phyloP scores from a whole-genome alignment of 208 protist genomes.

The Leishmania arabica region DNA sequence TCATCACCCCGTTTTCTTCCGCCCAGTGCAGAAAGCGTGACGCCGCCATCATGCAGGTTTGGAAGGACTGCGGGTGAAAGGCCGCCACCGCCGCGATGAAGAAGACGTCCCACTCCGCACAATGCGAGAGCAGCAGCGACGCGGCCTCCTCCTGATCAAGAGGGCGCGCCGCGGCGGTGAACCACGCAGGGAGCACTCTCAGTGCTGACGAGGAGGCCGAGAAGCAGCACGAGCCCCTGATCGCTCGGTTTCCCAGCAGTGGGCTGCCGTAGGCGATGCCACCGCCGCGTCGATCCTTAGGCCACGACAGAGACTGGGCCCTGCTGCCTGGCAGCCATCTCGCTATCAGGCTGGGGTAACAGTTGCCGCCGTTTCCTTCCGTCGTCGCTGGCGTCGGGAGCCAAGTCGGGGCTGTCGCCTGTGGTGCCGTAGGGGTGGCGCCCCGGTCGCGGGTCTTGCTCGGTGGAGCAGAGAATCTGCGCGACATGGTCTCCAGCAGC shows the following conservation, averaged over 20 bases:
- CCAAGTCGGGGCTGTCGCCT: neutral
- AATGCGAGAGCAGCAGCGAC: slow-evolving; percentile 55
- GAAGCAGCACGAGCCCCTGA: neutral
- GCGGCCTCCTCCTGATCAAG: slow-evolving; percentile 38
- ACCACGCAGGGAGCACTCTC: neutral
- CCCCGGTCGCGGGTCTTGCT: neutral
- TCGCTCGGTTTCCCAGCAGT: neutral
- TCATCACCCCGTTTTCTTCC: neutral
- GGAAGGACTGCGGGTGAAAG: slow-evolving; percentile 59
- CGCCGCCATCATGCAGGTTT: slow-evolving; percentile 53
- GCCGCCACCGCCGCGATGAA: slow-evolving; percentile 64
- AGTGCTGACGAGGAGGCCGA: neutral
- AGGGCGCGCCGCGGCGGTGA: slow-evolving; percentile 1
- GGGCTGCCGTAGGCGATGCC: neutral
- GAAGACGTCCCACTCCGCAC: slow-evolving; percentile 48
- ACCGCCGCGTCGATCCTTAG: slow-evolving; percentile 5
- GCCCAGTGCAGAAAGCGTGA: slow-evolving; percentile 38
- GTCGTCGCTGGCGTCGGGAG: neutral
- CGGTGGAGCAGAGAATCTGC: too few species aligned
- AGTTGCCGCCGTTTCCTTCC: neutral
- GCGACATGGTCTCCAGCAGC: neutral
- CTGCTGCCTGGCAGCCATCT: slow-evolving; percentile 3
- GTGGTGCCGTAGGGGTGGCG: neutral
- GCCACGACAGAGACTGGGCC: slow-evolving; percentile 11
- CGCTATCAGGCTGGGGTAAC: neutral